Base-by-base conservation (phyloP, 2,329 filamentous ascomycete genomes). In the Fusarium veterinarium region DNA sequence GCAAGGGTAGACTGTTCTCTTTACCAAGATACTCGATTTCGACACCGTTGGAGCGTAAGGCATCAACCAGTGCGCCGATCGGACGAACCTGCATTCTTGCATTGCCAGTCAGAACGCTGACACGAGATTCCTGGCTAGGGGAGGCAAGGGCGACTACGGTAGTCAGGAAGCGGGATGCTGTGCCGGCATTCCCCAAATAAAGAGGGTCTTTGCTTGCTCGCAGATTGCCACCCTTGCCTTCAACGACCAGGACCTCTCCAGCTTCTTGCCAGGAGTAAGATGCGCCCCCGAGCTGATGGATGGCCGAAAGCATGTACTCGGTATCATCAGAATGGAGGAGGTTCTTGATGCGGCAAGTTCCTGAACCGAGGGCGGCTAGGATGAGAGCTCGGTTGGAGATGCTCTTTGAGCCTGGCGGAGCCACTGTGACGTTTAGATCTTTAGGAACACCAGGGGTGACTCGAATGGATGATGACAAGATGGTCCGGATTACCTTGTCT, bases 101-200 rank as follows among this genome's bases (percentile, higher is more conserved):
- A 82, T 99, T 99, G 48, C 96, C 96, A 1, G 96, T 99, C 41
- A 99, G 86, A 37, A 97, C 84, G 8, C 93, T 97, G 7, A 91
- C 91, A 9, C 60, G 69, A 23, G 88, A 86, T 19, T 90, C 87
- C 19, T 85, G 84, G 3, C 88, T 87, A 3, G 94, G 88, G 40
- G 90, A 87, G 76, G 95, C 96, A 35, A 99, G 89, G 13, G 95
- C 92, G 17, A 94, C 92, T 30, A 98, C 95, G 1, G 94, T 97
- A 1, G 96, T 98, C 71, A 99, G 84, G 84, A 99, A 99, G 72
- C 96, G 91, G 51, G 96, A 97, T 3, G 96, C 96, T 5, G 96
- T 99, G 64, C 96, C 96, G 31, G 96, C 96, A 79, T 99, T 99
- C 57, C 97, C 96, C 51, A 99, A 90, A 80, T 98, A 99, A 35